Evolutionary conservation across 1,284 basidiomycete genomes (phyloP).

Genomic region (Rhodotorula sp.): DNA sequence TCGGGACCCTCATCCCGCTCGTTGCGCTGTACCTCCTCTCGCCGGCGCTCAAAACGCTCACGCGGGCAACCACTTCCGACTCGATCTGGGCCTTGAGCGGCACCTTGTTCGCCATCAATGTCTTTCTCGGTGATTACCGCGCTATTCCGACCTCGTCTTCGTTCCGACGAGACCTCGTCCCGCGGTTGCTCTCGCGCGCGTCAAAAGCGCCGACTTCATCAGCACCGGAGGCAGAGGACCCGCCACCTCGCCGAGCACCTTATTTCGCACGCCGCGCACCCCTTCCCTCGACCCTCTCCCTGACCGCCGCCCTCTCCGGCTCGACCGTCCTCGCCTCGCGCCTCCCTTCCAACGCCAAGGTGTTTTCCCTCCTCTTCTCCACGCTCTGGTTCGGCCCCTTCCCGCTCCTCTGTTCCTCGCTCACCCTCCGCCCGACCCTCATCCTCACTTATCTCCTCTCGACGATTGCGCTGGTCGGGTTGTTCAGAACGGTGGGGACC

Average conservation of each 20-base stretch:
- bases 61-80: slow-evolving; percentile 91
- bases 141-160: slow-evolving; percentile 44
- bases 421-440: slow-evolving; percentile 64
- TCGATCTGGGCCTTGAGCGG: slow-evolving; percentile 91
- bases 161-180: slow-evolving; percentile 49
- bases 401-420: slow-evolving; percentile 72
- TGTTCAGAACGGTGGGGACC: slow-evolving; percentile 56
- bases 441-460: slow-evolving; percentile 58
- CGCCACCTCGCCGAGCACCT: slow-evolving; percentile 26
- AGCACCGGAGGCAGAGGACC: not conserved
- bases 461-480: slow-evolving; percentile 57
- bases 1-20: slow-evolving; percentile 67
- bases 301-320: slow-evolving; percentile 91
- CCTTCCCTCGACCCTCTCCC: slow-evolving; percentile 81
- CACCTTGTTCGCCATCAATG: slow-evolving; percentile 63
- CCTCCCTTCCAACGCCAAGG: slow-evolving; percentile 74
- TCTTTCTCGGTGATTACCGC: slow-evolving; percentile 66
- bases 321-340: slow-evolving; percentile 93
- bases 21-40: slow-evolving; percentile 84
- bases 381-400: slow-evolving; percentile 82
- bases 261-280: slow-evolving; percentile 16
- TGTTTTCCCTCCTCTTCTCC: slow-evolving; percentile 85
- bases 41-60: slow-evolving; percentile 86
- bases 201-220: too few species aligned
- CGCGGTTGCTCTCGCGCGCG: slow-evolving; percentile 46